These are phyloP conservation scores for Gossypium trilobum DNA, from an alignment of 441 rosid species.

Conservation along the genomic window DNA sequence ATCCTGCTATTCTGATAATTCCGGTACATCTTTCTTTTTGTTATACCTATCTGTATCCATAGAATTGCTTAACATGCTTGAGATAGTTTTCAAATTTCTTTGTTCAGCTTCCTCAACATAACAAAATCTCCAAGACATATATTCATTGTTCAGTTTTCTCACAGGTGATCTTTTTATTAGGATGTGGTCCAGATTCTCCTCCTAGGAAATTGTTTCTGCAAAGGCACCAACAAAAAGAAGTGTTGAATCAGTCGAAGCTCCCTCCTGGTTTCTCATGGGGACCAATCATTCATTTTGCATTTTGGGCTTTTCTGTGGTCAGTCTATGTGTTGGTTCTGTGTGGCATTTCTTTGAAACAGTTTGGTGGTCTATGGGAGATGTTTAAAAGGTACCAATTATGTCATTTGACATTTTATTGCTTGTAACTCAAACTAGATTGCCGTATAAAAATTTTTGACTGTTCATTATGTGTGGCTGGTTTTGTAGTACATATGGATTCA, in stretches of 20 bases:
- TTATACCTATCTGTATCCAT: background rate
- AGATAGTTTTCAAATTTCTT: background rate
- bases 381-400: conserved; percentile 51
- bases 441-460: conserved; percentile 3
- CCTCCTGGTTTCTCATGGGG: conserved; percentile 46
- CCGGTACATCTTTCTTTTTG: conserved; percentile 40
- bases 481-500: conserved; percentile 86
- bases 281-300: conserved; percentile 43
- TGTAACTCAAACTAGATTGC: background rate
- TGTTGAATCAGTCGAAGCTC: conserved; percentile 20
- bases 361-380: conserved; percentile 74
- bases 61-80: conserved; percentile 2
- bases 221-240: conserved; percentile 25
- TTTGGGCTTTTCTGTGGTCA: conserved; percentile 69
- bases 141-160: conserved; percentile 21
- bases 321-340: conserved; percentile 57
- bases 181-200: conserved; percentile 81
- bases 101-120: background rate
- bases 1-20: conserved; percentile 60
- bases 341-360: conserved; percentile 46
- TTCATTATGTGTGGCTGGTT: conserved; percentile 18
- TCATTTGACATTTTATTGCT: background rate
- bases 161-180: conserved; percentile 63
- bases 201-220: conserved; percentile 56
- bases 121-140: background rate